Conservation (phyloP, 345 rosid species). For the Linum usitatissimum region DNA sequence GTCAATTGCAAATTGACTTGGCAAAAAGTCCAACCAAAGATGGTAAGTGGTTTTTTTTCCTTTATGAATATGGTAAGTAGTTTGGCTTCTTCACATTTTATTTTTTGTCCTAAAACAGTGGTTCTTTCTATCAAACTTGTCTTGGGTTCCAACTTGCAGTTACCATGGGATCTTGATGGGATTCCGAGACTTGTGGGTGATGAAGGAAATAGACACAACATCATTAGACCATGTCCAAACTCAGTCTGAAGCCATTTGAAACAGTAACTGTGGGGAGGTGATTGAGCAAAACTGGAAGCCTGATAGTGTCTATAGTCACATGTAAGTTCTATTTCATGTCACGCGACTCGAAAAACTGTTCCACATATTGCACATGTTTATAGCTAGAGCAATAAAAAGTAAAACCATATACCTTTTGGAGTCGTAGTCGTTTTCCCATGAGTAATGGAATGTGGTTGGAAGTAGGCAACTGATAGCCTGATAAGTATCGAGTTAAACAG, state of each 20-base stretch:
- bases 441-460: background rate
- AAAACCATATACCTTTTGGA: background rate
- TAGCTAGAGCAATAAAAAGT: background rate
- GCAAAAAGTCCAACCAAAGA: constrained; percentile 26
- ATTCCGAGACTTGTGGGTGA: background rate
- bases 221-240: too few species aligned
- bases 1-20: constrained; percentile 21
- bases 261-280: too few species aligned
- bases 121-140: background rate
- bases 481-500: background rate
- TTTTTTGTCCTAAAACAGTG: too few species aligned
- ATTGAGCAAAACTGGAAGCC: too few species aligned
- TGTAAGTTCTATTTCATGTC: too few species aligned
- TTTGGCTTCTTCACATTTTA: background rate
- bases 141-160: constrained; percentile 16
- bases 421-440: background rate
- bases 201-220: background rate
- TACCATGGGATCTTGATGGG: constrained; percentile 13
- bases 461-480: background rate
- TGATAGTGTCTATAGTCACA: too few species aligned
- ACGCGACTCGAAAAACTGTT: too few species aligned
- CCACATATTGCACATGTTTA: background rate
- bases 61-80: constrained; percentile 29
- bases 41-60: constrained; percentile 27
- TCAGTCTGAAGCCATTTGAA: too few species aligned